Evolutionary conservation across 352 stramenopile species (phyloP).

Genomic region (Globisporangium cystogenes): DNA sequence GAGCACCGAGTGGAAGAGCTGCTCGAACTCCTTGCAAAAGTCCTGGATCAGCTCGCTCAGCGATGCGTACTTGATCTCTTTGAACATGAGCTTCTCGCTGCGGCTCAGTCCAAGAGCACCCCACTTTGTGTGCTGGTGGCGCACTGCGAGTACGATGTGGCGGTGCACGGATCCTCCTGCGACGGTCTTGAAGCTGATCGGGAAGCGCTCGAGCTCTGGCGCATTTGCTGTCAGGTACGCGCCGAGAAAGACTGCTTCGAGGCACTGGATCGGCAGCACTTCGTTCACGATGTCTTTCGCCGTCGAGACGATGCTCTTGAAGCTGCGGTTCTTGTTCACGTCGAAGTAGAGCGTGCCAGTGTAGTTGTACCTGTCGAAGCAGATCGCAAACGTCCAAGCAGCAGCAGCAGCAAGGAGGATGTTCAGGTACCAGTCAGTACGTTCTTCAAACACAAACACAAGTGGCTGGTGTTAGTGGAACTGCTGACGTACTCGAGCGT

Average conservation of each 20-base stretch:
- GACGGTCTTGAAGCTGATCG: conserved; percentile 82
- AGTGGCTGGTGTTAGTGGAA: neutral
- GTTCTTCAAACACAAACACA: neutral
- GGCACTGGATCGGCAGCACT: conserved; percentile 82
- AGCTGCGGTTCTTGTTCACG: conserved; percentile 84
- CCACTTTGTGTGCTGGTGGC: conserved; percentile 74
- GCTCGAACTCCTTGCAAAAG: conserved; percentile 57
- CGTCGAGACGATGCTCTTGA: conserved; percentile 83
- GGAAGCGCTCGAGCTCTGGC: conserved; percentile 67
- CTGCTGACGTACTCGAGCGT: conserved; percentile 42
- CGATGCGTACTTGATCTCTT: conserved; percentile 76
- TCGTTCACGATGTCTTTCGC: conserved; percentile 85
- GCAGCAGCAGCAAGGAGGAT: no score
- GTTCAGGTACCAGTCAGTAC: neutral
- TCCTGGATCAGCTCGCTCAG: conserved; percentile 72
- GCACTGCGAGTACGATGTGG: conserved; percentile 77
- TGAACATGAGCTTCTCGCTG: conserved; percentile 81
- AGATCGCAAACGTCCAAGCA: neutral
- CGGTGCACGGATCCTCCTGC: conserved; percentile 58
- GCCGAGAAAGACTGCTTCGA: conserved; percentile 84
- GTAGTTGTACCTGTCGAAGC: conserved; percentile 72
- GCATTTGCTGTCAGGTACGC: conserved; percentile 74
- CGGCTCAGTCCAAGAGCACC: conserved; percentile 80
- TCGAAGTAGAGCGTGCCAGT: conserved; percentile 83
- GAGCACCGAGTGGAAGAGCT: conserved; percentile 56